Percentiles rank a stretch among this genome's conserved stretches.
Evolutionary conservation across 805 yeast species (phyloP).

Genomic region (Candida germanica): DNA sequence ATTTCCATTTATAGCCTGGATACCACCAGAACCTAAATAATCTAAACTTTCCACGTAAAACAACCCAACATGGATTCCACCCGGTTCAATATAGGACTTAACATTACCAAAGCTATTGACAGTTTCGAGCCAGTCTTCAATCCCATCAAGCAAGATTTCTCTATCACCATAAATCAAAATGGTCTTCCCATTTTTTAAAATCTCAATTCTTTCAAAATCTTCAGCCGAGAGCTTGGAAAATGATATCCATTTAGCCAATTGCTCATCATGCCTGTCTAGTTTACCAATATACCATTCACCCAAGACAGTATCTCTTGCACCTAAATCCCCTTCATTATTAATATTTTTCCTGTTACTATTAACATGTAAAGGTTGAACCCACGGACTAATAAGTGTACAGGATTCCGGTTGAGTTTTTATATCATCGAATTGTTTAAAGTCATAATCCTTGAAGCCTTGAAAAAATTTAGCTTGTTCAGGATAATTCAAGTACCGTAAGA

Average conservation of each 20-base stretch:
- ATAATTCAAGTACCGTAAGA: slow-evolving; percentile 24
- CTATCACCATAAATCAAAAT: slow-evolving; percentile 30
- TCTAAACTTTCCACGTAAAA: slow-evolving; percentile 35
- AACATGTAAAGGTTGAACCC: slow-evolving; percentile 32
- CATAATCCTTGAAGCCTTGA: slow-evolving; percentile 21
- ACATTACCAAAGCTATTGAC: slow-evolving; percentile 20
- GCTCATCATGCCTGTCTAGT: slow-evolving; percentile 9
- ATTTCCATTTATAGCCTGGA: slow-evolving; percentile 23
- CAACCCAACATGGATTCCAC: slow-evolving; percentile 35
- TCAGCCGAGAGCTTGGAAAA: slow-evolving; percentile 21
- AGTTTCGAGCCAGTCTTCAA: slow-evolving; percentile 22
- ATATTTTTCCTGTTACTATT: slow-evolving; percentile 17
- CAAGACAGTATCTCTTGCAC: slow-evolving; percentile 23
- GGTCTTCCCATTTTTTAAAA: slow-evolving; percentile 20
- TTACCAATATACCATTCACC: slow-evolving; percentile 32
- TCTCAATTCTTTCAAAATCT: slow-evolving; percentile 26
- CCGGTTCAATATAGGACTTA: slow-evolving; percentile 22
- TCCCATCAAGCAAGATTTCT: slow-evolving; percentile 29
- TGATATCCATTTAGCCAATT: slow-evolving; percentile 14
- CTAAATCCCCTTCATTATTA: slow-evolving; percentile 30
- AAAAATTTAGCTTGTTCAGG: slow-evolving; percentile 31
- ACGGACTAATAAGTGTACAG: slow-evolving; percentile 29
- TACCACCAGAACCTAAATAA: slow-evolving; percentile 21
- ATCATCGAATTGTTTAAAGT: slow-evolving; percentile 11
- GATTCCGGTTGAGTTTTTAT: slow-evolving; percentile 25